Conservation (phyloP, 1,284 basidiomycete genomes). For the Blastosporella zonata region DNA sequence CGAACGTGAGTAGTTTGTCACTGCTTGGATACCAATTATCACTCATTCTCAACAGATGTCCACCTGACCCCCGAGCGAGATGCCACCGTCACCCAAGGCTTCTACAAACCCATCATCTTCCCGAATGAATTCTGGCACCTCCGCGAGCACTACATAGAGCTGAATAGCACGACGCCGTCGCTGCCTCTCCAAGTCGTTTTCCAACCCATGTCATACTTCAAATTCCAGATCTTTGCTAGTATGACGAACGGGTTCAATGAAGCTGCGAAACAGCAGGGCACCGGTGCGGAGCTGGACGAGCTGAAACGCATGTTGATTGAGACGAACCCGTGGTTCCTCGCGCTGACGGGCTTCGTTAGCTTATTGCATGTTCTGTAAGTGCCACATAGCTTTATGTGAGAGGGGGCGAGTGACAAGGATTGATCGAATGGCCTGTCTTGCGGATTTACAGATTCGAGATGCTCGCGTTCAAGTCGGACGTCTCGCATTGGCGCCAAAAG, state of each 20-base stretch:
- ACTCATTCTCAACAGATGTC: constrained; percentile 44
- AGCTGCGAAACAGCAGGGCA: constrained; percentile 71
- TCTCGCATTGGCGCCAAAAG: constrained; percentile 93
- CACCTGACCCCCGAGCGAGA: constrained; percentile 59
- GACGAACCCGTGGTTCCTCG: constrained; percentile 90
- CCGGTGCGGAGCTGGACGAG: constrained; percentile 82
- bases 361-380: constrained; percentile 83
- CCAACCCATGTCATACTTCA: constrained; percentile 82
- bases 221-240: constrained; percentile 81
- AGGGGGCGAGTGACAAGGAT: too few relatives aligned
- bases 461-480: constrained; percentile 92
- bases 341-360: constrained; percentile 78
- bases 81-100: constrained; percentile 56
- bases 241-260: constrained; percentile 84
- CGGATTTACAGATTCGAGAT: constrained; percentile 75
- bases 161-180: constrained; percentile 72
- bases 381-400: not conserved
- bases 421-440: not conserved
- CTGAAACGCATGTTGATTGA: constrained; percentile 92
- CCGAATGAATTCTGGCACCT: constrained; percentile 96
- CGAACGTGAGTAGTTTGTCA: constrained; percentile 50
- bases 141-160: constrained; percentile 73
- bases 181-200: constrained; percentile 83
- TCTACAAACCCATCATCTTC: constrained; percentile 87
- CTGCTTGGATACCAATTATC: not conserved